Evolutionary conservation across 768 basidiomycete species (phyloP).

Genomic region (Coprinellus aureogranulatus): DNA sequence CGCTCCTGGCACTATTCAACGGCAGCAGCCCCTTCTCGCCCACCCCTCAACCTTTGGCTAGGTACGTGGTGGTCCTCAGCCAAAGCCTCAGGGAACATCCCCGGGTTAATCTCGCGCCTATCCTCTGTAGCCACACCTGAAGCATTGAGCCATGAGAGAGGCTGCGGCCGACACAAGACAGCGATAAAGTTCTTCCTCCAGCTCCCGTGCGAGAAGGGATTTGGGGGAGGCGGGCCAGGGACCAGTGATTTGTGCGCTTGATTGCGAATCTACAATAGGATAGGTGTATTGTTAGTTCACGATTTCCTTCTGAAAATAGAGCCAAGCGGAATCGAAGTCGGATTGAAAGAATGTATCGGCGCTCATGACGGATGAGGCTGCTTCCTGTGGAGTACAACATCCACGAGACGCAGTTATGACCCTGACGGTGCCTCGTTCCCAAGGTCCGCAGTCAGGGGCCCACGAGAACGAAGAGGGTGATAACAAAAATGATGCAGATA

Average conservation of each 20-base stretch:
- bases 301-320: background rate
- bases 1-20: slow-evolving; percentile 4
- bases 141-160: slow-evolving; percentile 77
- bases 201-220: slow-evolving; percentile 82
- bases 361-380: too few relatives aligned
- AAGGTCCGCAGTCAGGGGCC: too few relatives aligned
- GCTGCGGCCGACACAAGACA: slow-evolving; percentile 76
- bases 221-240: slow-evolving; percentile 65
- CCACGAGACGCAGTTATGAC: too few relatives aligned
- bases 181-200: slow-evolving; percentile 73
- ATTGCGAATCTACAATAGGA: slow-evolving; percentile 65
- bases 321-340: too few relatives aligned
- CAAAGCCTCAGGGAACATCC: slow-evolving; percentile 25
- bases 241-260: slow-evolving; percentile 74
- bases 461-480: too few relatives aligned
- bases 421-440: too few relatives aligned
- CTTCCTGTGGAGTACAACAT: too few relatives aligned
- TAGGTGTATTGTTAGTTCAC: background rate
- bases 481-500: too few relatives aligned
- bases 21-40: slow-evolving; percentile 9
- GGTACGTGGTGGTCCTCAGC: too few relatives aligned
- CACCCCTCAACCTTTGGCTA: background rate
- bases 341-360: too few relatives aligned
- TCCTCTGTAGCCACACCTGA: slow-evolving; percentile 64
- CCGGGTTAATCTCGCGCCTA: slow-evolving; percentile 73